Base-by-base conservation (phyloP, 768 basidiomycete species). In the Lactarius tabidus region DNA sequence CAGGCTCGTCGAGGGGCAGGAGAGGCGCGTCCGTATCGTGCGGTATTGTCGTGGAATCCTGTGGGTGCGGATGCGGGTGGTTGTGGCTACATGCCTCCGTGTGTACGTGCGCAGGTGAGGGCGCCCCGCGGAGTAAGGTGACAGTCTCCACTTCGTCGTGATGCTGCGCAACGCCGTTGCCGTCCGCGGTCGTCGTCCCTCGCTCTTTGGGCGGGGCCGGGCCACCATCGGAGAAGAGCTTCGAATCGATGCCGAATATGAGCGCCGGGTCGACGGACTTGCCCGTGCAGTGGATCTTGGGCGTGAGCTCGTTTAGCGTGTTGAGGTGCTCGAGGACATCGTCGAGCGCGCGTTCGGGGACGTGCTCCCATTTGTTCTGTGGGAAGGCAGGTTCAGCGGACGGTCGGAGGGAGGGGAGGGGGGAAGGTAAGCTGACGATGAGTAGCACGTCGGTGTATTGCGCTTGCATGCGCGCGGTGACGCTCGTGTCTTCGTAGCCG, bases 391-490 rank as follows among this genome's bases (percentile, higher is more conserved):
- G 38, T 51, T n/a, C 9, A 39, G 28, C 23, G 15, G 7, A 20
- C 1, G 33, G 20, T 4, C 3, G 38, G 43, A 33, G 29, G 60
- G 65, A 28, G n/a, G 35, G 36, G 39, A 15, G 43, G 67, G 31
- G 39, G 35, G 29, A 23, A 12, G 6, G 15, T 7, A 29, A 80
- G n/a, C 87, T 65, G 65, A 91, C 91, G 60, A 98, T 84, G 33
- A 98, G 79, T 63, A 98, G 85, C 43, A 95, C 81, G 73, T 98
- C 95, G 3, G 95, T 94, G 74, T 96, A 98, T 72, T 89, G 90
- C n/a, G 95, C 91, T 78, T 93, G 88, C 88, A 96, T 93, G 73
- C 85, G 91, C 26, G 95, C 94, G 1, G 95, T 95, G 0, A 91
- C 89, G 8, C 90, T 93, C 0, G 85, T 89, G 72, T 98, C 95